A percentile compares a stretch with the other conserved stretches of the same genome.
Evolutionary conservation across 306 rosid species (phyloP).

Genomic region (Dalbergia cultrata): DNA sequence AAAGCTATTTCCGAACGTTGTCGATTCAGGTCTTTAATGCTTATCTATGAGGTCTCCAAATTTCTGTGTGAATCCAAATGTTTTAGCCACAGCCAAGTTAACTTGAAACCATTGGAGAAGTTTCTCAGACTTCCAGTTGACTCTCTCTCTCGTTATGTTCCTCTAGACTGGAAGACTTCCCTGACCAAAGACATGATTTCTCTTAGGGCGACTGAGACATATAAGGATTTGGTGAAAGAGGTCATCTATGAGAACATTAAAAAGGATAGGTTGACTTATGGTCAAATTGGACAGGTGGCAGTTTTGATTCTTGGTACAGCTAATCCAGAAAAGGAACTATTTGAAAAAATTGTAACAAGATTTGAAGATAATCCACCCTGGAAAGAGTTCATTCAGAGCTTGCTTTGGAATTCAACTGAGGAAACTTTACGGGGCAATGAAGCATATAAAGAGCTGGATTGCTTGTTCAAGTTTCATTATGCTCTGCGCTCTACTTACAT

Average conservation of each 20-base stretch:
- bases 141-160: constrained; percentile 39
- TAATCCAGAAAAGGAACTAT: constrained; percentile 39
- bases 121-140: constrained; percentile 36
- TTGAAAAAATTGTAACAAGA: constrained; percentile 22
- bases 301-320: constrained; percentile 62
- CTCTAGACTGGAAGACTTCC: constrained; percentile 56
- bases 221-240: constrained; percentile 40
- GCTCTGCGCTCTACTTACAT: constrained; percentile 55
- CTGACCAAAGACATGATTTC: constrained; percentile 43
- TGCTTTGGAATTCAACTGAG: constrained; percentile 26
- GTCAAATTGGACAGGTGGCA: constrained; percentile 62
- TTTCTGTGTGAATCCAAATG: constrained; percentile 50
- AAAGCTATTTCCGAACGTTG: neutral
- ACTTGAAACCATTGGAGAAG: neutral
- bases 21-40: constrained; percentile 42
- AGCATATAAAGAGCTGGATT: constrained; percentile 6
- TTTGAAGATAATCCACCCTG: constrained; percentile 50
- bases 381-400: constrained; percentile 53
- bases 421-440: constrained; percentile 2
- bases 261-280: constrained; percentile 43
- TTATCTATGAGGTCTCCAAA: constrained; percentile 51
- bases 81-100: neutral
- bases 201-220: constrained; percentile 52
- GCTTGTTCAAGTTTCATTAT: constrained; percentile 32
- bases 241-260: constrained; percentile 44